Evolutionary conservation across 345 rosid genomes (phyloP).

Genomic region (Bruguiera sexangula): DNA sequence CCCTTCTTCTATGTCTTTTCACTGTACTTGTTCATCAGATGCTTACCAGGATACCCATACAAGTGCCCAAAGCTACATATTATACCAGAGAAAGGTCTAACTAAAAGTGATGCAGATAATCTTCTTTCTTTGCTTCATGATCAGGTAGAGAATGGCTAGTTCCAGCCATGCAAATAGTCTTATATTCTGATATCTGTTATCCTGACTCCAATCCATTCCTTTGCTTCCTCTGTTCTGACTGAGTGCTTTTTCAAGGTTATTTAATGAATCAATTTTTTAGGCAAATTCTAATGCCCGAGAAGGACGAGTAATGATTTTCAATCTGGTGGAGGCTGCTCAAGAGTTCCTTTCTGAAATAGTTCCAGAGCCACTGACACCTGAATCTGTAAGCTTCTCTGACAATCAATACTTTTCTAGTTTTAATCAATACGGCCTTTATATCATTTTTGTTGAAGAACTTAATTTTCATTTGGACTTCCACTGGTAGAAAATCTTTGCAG

Average conservation of each 20-base stretch:
- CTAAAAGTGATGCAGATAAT: conserved; percentile 59
- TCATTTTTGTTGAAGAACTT: conserved; percentile 11
- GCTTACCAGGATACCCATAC: conserved; percentile 94
- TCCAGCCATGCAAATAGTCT: conserved; percentile 5
- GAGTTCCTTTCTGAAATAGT: conserved; percentile 85
- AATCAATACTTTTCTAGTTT: conserved; percentile 7
- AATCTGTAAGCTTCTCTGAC: conserved; percentile 48
- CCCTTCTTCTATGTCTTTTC: not conserved
- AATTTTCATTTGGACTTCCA: conserved; percentile 1
- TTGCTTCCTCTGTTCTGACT: not conserved
- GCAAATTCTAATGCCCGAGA: conserved; percentile 82
- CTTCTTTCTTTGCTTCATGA: conserved; percentile 81
- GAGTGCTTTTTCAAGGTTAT: not conserved
- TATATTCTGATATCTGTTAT: conserved; percentile 1
- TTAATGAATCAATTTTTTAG: conserved; percentile 27
- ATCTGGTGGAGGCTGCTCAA: conserved; percentile 97
- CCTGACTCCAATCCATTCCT: not conserved
- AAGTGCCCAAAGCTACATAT: conserved; percentile 83
- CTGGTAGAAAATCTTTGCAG: not conserved
- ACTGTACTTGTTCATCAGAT: conserved; percentile 40
- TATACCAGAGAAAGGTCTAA: conserved; percentile 77
- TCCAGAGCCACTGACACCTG: conserved; percentile 43
- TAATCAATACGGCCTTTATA: not conserved
- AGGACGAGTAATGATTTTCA: conserved; percentile 94
- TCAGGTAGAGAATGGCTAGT: conserved; percentile 48